Evolutionary conservation across 257 asterid species (phyloP).

Genomic region (Gentiana dahurica): DNA sequence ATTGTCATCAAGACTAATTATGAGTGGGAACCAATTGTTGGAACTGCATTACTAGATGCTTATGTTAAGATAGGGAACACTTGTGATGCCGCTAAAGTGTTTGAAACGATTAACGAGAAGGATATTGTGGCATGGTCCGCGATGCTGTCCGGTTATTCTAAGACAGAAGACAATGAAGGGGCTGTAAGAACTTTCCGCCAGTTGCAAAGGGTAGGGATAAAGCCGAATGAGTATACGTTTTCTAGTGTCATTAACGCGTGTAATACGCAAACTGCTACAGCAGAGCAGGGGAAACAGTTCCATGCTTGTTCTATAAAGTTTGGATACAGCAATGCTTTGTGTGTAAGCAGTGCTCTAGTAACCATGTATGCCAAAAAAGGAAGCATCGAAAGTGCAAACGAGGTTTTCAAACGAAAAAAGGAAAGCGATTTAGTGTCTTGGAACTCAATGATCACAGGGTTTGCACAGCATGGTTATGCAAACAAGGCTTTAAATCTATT

Average conservation of each 20-base stretch:
- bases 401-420: conserved; percentile 58
- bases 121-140: conserved; percentile 96
- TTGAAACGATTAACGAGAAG: conserved; percentile 50
- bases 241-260: conserved; percentile 1
- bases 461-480: conserved; percentile 84
- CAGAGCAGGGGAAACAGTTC: conserved; percentile 50
- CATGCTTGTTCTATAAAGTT: conserved; percentile 65
- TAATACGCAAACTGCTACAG: not conserved
- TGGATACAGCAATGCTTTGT: conserved; percentile 39
- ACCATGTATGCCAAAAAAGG: conserved; percentile 92
- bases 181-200: conserved; percentile 47
- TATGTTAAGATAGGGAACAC: conserved; percentile 49
- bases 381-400: conserved; percentile 67
- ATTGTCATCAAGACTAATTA: conserved; percentile 64
- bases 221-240: conserved; percentile 66
- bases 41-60: conserved; percentile 78
- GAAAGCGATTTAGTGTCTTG: conserved; percentile 78
- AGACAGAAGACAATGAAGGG: conserved; percentile 47
- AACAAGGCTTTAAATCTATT: conserved; percentile 61
- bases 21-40: conserved; percentile 50
- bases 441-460: conserved; percentile 89
- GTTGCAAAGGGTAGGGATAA: conserved; percentile 43
- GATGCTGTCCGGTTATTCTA: conserved; percentile 78
- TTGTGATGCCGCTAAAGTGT: conserved; percentile 51
- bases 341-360: conserved; percentile 83